Evolutionary conservation across 2,329 filamentous ascomycete species (phyloP), one percentile per base, ranked within the genome.

Genomic region (Neonectria punicea): DNA sequence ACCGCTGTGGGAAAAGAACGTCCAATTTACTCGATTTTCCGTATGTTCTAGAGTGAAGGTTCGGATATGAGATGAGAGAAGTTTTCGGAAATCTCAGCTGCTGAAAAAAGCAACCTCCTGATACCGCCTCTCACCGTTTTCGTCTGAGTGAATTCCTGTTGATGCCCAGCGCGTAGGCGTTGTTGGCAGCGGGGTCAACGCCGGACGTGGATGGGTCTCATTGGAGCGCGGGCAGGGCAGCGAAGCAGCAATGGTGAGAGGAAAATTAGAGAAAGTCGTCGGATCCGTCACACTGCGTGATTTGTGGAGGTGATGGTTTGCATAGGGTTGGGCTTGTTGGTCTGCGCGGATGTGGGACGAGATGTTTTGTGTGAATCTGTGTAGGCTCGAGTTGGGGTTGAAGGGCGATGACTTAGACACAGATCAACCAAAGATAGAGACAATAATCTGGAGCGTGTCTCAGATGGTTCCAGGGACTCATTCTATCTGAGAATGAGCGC

Each of bases 151-250:
- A 70, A 69, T 62, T 51, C 41, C 46, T 71, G 67, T 74, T 71
- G 74, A 59, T 76, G 73, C 75, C 73, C 73, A 71, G 74, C 68
- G 58, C 54, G 32, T 25, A 25, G 34, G 43, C 43, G 53, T 34
- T n/a, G 20, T n/a, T 50, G 44, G 55, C 59, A 50, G 67, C 66
- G 71, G 65, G 60, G 39, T 30, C 57, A 50, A 58, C 51, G 50
- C 64, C 25, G 67, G 74, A 76, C 74, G 75, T 76, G 73, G 71
- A 71, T 71, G 55, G 50, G 66, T 70, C 65, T 67, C 39, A 78
- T 78, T 77, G 72, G 70, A 74, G 69, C 47, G 54, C 44, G 43
- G n/a, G 51, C n/a, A 47, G 43, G 41, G 53, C 22, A 47, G 43
- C 57, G 53, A 56, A 63, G 60, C 57, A 47, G 67, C 43, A 64